Percentiles rank a stretch among this genome's conserved stretches.
phyloP scores from a whole-genome alignment of 1,139 yeast species.

The Debaryomyces robertsiae region DNA sequence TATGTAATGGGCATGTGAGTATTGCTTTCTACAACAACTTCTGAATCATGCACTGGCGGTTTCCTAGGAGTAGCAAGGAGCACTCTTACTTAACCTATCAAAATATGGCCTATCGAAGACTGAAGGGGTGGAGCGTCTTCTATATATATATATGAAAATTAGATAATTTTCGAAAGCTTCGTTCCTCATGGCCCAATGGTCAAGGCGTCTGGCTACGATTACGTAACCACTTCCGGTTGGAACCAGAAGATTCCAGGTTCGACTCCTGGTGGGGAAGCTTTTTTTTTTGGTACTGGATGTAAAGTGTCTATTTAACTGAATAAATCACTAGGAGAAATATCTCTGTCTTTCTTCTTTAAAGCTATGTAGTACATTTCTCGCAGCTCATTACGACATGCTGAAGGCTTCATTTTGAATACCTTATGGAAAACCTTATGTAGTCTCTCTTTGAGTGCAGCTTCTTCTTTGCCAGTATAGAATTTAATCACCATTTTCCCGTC shows the following conservation, averaged over 20 bases:
- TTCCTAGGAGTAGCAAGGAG: too few relatives aligned
- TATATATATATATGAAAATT: too few relatives aligned
- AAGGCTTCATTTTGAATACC: slow-evolving; percentile 38
- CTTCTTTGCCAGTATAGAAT: slow-evolving; percentile 46
- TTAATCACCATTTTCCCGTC: slow-evolving; percentile 46
- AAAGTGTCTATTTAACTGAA: not conserved
- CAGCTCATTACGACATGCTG: slow-evolving; percentile 43
- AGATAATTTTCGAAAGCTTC: slow-evolving; percentile 30
- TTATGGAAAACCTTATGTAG: slow-evolving; percentile 33
- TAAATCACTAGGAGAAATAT: not conserved
- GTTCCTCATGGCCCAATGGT: slow-evolving; percentile 92
- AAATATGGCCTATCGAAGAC: too few relatives aligned
- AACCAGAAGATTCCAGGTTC: slow-evolving; percentile 94
- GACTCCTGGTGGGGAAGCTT: slow-evolving; percentile 93
- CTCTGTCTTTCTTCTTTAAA: slow-evolving; percentile 18
- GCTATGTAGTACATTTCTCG: slow-evolving; percentile 43
- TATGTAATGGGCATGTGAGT: too few relatives aligned
- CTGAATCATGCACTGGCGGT: too few relatives aligned
- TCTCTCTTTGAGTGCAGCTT: slow-evolving; percentile 26
- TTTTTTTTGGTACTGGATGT: slow-evolving; percentile 27
- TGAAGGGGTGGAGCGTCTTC: too few relatives aligned
- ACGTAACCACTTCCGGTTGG: slow-evolving; percentile 47
- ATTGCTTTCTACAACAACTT: too few relatives aligned
- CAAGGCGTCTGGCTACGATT: slow-evolving; percentile 91
- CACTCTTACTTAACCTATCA: too few relatives aligned